Percentiles rank a stretch among this genome's conserved stretches.
Conservation (phyloP, 192 early-diverging fungal species). For the Thamnidium elegans region DNA sequence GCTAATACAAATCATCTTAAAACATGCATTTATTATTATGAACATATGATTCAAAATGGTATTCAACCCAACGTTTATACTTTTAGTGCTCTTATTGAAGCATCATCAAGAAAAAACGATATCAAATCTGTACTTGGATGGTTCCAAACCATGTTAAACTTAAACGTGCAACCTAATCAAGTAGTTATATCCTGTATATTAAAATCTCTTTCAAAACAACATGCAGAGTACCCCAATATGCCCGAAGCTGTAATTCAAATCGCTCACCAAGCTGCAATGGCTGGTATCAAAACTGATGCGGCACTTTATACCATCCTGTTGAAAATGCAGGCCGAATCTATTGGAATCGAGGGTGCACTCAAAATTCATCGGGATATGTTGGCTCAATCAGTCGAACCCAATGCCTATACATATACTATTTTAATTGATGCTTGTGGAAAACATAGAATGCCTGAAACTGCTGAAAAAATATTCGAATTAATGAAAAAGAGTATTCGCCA, state of each 20-base stretch:
- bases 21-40: constrained; percentile 18
- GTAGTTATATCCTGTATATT: constrained; percentile 23
- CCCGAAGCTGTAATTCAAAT: constrained; percentile 11
- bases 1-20: not conserved
- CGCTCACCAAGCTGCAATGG: constrained; percentile 17
- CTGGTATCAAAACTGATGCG: constrained; percentile 34
- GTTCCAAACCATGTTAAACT: constrained; percentile 32
- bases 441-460: constrained; percentile 25
- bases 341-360: constrained; percentile 15
- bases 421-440: constrained; percentile 31
- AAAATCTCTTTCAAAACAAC: constrained; percentile 17
- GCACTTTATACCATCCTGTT: constrained; percentile 36
- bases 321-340: constrained; percentile 20
- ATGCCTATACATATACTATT: constrained; percentile 35
- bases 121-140: constrained; percentile 23
- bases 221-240: not conserved
- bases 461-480: constrained; percentile 34
- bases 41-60: constrained; percentile 18
- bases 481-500: constrained; percentile 23
- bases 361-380: constrained; percentile 32
- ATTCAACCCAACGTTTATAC: constrained; percentile 34
- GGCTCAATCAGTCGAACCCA: constrained; percentile 19
- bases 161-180: constrained; percentile 23
- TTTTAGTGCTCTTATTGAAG: constrained; percentile 32
- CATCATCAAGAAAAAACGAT: constrained; percentile 16